Evolutionary conservation across 257 asterid genomes (phyloP).

Genomic region (Paraleonurus japonicus): DNA sequence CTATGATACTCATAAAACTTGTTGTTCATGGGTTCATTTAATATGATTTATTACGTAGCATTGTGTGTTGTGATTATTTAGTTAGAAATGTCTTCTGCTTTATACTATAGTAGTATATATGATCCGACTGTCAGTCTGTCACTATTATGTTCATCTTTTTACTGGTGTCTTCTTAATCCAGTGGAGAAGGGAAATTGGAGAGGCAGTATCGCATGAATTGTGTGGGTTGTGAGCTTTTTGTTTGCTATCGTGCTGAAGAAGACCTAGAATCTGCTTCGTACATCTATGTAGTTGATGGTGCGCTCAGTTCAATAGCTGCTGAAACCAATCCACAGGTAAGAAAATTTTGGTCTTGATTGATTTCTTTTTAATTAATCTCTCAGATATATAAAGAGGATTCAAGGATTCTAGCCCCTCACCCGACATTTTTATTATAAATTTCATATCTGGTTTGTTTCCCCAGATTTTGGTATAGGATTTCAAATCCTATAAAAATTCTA

Average conservation of each 20-base stretch:
- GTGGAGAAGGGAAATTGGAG: constrained; percentile 96
- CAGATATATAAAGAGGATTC: not conserved
- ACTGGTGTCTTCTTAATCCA: constrained; percentile 35
- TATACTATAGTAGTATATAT: not conserved
- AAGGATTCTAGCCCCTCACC: not conserved
- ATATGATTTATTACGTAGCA: not conserved
- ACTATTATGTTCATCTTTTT: not conserved
- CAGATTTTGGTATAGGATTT: too few species aligned
- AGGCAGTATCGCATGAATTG: constrained; percentile 93
- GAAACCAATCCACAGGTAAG: constrained; percentile 96
- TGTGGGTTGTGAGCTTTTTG: constrained; percentile 89
- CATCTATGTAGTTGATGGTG: constrained; percentile 92
- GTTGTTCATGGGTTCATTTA: constrained; percentile 15
- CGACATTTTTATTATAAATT: too few species aligned
- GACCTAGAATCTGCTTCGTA: constrained; percentile 77
- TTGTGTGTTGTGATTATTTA: not conserved
- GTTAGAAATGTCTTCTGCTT: not conserved
- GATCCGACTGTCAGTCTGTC: not conserved
- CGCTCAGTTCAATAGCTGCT: constrained; percentile 94
- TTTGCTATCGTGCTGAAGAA: constrained; percentile 92
- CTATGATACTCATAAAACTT: not conserved
- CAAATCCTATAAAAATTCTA: too few species aligned
- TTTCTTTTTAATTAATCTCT: constrained; percentile 1
- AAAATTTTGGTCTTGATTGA: not conserved
- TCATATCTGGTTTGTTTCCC: too few species aligned